Conservation (phyloP, 345 rosid species). For the Corymbia maculata region DNA sequence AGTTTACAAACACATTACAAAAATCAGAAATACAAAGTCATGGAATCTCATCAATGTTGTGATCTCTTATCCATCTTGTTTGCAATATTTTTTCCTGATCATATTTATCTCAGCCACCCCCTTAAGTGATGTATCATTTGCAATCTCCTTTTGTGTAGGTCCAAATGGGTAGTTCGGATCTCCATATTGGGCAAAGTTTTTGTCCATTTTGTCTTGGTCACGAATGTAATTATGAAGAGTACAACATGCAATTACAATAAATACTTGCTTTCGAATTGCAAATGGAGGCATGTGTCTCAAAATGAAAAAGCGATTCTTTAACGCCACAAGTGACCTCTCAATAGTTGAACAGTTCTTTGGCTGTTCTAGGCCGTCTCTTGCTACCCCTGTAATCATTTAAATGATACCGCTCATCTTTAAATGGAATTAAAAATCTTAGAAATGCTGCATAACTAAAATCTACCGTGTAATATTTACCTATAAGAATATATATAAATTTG, state of each 20-base stretch:
- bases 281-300: background rate
- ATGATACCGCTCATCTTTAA: background rate
- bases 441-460: background rate
- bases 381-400: background rate
- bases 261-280: background rate
- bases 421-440: background rate
- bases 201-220: background rate
- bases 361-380: accelerated
- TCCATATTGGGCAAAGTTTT: background rate
- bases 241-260: background rate
- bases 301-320: background rate
- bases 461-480: background rate
- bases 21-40: background rate
- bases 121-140: background rate
- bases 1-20: too few species aligned
- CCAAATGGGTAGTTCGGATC: background rate
- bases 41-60: background rate
- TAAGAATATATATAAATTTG: background rate
- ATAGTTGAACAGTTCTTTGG: background rate
- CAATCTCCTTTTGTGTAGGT: background rate
- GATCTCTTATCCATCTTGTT: background rate
- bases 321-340: background rate
- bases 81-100: background rate
- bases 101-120: background rate
- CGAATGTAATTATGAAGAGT: background rate